phyloP scores from a whole-genome alignment of 2,329 filamentous ascomycete species.

The Rosellinia necatrix region DNA sequence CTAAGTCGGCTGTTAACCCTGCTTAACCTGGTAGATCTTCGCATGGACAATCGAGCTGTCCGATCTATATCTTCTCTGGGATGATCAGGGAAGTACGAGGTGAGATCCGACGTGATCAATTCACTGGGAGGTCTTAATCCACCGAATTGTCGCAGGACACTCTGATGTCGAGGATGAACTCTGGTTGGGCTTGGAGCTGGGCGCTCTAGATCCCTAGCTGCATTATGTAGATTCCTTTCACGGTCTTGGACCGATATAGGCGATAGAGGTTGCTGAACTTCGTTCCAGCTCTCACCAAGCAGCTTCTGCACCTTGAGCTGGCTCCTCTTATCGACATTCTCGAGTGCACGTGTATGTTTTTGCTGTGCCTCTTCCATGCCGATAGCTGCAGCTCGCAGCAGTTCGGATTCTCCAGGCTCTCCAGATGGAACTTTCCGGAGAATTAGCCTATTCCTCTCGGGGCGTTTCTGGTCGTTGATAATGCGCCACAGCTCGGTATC shows the following conservation, averaged over 20 bases:
- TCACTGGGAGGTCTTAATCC: conserved; percentile 93
- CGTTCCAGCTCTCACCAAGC: conserved; percentile 84
- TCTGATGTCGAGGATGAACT: conserved; percentile 54
- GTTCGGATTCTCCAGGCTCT: conserved; percentile 84
- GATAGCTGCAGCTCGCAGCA: conserved; percentile 85
- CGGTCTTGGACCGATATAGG: conserved; percentile 75
- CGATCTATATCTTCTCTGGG: conserved; percentile 93
- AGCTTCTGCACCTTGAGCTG: conserved; percentile 88
- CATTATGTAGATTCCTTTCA: conserved; percentile 67
- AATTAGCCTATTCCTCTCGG: conserved; percentile 89
- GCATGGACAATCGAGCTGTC: conserved; percentile 89
- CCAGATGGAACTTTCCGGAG: conserved; percentile 90
- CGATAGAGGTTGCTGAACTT: conserved; percentile 84
- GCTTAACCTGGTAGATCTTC: conserved; percentile 87
- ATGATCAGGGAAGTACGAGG: conserved; percentile 96
- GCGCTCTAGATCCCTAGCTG: conserved; percentile 62
- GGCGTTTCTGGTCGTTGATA: conserved; percentile 81
- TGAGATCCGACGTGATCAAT: conserved; percentile 93
- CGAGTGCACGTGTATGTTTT: conserved; percentile 66
- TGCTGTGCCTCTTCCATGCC: conserved; percentile 85
- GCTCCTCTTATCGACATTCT: conserved; percentile 73
- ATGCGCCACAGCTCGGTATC: conserved; percentile 90
- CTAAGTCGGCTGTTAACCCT: conserved; percentile 91
- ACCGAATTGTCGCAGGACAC: conserved; percentile 78
- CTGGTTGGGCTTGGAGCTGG: conserved; percentile 54